Evolutionary conservation across 768 basidiomycete species (phyloP), one percentile per base, ranked within the genome.

Genomic region (Grammothele lineata): DNA sequence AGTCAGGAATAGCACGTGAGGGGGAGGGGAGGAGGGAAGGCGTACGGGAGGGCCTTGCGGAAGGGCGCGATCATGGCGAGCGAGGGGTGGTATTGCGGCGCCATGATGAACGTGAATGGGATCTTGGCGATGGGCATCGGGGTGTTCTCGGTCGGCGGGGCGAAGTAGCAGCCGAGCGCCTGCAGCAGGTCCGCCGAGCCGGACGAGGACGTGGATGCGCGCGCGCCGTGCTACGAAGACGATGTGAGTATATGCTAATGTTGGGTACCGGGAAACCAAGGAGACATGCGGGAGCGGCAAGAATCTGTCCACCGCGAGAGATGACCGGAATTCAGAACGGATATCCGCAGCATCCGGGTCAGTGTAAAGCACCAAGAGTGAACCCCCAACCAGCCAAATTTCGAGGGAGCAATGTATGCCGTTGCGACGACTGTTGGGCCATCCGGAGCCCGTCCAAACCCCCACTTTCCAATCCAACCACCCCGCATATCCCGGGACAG

Each of bases 141-240:
- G 0, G 80, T 74, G 25, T 72, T 73, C 1, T 82, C 74, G 0
- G 79, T 75, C 22, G 85, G 86, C 1, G 80, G 70, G 10, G 73
- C 71, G 61, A 95, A 92, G 25, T 72, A 68, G 59, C 92, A 94
- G 36, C 75, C 89, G 34, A 98, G 78, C 0, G 89, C 76, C 59
- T 92, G 78, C 7, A 99, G 71, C 40, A 99, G 76, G 66, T 99
- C 95, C 22, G 93, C 95, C 1, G 93, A 91, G 17, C 95, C 95
- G 0, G 94, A 93, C 1, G 87, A 79, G 1, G 95, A 99, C 0
- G 95, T 96, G 4, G 93, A 93, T 0, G 95, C 95, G 51, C 80
- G 72, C 54, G 78, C 85, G 15, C 90, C 95, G 66, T 97, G 94
- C 94, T 98, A 17, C 9, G 18, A 9, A 36, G 11, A 18, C 3